Evolutionary conservation across 139 green algal genomes (phyloP), one percentile per base, ranked within the genome.

Genomic region (Tetratostichococcus sp.): DNA sequence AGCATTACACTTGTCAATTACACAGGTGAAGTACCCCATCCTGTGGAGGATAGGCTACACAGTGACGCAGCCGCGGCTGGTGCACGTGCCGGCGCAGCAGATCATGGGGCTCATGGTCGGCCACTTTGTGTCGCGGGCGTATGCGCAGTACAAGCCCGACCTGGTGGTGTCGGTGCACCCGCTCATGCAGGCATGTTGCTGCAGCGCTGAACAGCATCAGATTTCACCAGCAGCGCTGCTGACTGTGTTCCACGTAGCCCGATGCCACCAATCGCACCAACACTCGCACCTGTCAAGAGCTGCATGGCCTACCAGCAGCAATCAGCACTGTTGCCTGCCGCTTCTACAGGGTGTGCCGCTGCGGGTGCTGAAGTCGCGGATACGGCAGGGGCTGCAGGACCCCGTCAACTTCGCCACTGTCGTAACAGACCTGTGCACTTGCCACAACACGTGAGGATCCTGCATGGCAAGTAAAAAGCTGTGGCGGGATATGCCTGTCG

Each of bases 351-450:
- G 95, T 78, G 85, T 97, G 30, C 90, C 91, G 26, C 75, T 96
- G 4, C 80, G 80, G 30, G 82, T 94, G 22, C 83, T 97, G 62
- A 70, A 79, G 28, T 35, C 71, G 39, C 85, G 84, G 68, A 81
- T 78, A 74, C 75, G 71, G 72, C 32, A 34, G 28, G 87, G 89
- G 30, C 30, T 86, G 30, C 77, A 86, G 34, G 70, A 84, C 43
- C 83, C 86, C 35, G 88, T 90, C 77, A 89, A 90, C 59, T 98
- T 99, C 86, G 93, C 94, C 35, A 99, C 95, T 26, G 94, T 97
- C 0, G 88, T 99, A 4, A 99, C 95, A 0, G 95, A 99, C 87
- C 93, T 98, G 81, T 97, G 91, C 69, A 97, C 91, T 58, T 98
- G 94, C 85, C 94, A 98, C 87, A 97, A 97, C 83, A 97, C 93